These are phyloP conservation scores for Lonicera japonica DNA, from an alignment of 129 eudicot species.

Conservation along the genomic window DNA sequence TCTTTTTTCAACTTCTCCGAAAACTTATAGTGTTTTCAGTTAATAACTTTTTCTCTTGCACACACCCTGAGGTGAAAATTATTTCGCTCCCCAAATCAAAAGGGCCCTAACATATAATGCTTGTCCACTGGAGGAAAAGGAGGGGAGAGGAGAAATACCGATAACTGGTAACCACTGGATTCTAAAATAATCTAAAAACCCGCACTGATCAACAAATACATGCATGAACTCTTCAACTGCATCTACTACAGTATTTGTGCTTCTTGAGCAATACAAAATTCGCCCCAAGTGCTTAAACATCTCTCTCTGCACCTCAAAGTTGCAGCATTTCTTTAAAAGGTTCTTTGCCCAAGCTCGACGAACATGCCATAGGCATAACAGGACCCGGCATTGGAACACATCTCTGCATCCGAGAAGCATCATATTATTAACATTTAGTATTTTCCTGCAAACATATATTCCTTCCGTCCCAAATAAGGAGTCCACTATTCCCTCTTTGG, in stretches of 20 bases:
- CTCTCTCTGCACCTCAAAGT: slow-evolving; percentile 28
- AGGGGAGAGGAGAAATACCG: slow-evolving; percentile 15
- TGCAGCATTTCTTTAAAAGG: slow-evolving; percentile 23
- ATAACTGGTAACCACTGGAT: slow-evolving; percentile 26
- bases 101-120: too few relatives aligned
- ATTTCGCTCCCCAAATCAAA: too few relatives aligned
- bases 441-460: too few relatives aligned
- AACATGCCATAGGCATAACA: slow-evolving; percentile 32
- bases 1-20: too few relatives aligned
- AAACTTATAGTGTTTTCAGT: too few relatives aligned
- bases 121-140: too few relatives aligned
- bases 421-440: background rate
- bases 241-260: slow-evolving; percentile 15
- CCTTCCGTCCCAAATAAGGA: too few relatives aligned
- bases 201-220: slow-evolving; percentile 28
- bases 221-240: slow-evolving; percentile 29
- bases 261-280: slow-evolving; percentile 24
- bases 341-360: slow-evolving; percentile 26
- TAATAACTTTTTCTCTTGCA: too few relatives aligned
- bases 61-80: too few relatives aligned
- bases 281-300: slow-evolving; percentile 33
- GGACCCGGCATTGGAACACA: slow-evolving; percentile 28
- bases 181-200: slow-evolving; percentile 26
- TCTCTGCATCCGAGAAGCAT: slow-evolving; percentile 21
- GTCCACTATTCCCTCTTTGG: too few relatives aligned